A percentile compares a stretch with the other conserved stretches of the same genome.
Conservation (phyloP, 805 yeast genomes). For the Pichia membranifaciens region DNA sequence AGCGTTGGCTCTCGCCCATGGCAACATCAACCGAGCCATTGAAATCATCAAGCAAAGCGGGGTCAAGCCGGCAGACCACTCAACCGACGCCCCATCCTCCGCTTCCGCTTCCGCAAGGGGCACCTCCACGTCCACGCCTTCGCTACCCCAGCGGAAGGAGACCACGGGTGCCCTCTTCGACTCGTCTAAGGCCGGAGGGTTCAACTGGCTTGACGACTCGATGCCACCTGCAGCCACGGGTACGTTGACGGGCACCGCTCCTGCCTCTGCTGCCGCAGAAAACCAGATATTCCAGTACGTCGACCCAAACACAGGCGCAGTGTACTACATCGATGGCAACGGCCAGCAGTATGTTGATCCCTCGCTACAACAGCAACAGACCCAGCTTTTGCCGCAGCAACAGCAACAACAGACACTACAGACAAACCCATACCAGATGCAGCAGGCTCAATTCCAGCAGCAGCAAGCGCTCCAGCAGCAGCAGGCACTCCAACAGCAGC, state of each 20-base stretch:
- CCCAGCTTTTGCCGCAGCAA: background rate
- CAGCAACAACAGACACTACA: constrained; percentile 24
- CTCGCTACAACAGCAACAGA: constrained; percentile 27
- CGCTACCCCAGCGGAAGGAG: constrained; percentile 37
- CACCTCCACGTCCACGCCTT: constrained; percentile 37
- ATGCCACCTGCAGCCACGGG: constrained; percentile 13
- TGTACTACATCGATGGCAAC: constrained; percentile 60
- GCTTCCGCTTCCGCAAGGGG: background rate
- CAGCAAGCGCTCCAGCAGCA: constrained; percentile 26
- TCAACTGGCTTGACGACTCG: constrained; percentile 32
- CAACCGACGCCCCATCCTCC: background rate
- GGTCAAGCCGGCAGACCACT: constrained; percentile 9
- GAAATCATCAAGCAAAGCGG: constrained; percentile 46
- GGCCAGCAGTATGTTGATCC: constrained; percentile 59
- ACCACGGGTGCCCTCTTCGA: constrained; percentile 27
- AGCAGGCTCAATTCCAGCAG: constrained; percentile 19
- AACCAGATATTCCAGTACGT: constrained; percentile 58
- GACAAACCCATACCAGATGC: too few relatives aligned
- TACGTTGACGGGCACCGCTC: constrained; percentile 24
- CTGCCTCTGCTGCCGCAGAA: constrained; percentile 26
- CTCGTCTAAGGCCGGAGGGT: constrained; percentile 29
- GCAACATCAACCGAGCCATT: constrained; percentile 54
- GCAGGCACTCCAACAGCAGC: constrained; percentile 19
- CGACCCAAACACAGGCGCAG: constrained; percentile 65
- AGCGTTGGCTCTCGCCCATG: constrained; percentile 53